phyloP scores from a whole-genome alignment of 176 grass and related monocot species.

The Avena sativa region DNA sequence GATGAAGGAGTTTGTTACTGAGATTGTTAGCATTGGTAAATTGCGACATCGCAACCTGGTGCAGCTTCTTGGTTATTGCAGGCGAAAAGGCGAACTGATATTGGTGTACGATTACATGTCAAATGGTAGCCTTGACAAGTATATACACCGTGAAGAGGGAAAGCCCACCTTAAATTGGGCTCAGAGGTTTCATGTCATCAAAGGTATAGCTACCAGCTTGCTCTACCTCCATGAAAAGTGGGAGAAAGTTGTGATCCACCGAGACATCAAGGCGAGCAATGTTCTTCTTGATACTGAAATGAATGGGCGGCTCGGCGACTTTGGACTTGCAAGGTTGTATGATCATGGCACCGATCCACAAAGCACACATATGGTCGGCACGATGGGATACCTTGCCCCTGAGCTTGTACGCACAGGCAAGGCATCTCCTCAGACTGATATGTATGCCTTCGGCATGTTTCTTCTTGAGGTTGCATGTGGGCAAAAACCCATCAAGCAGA shows the following conservation, averaged over 20 bases:
- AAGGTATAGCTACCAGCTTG: neutral
- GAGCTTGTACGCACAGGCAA: neutral
- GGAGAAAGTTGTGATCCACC: neutral
- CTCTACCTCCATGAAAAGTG: constrained; percentile 9
- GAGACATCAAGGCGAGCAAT: constrained; percentile 16
- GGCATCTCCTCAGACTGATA: neutral
- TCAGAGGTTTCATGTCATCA: constrained; percentile 1
- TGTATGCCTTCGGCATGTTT: constrained; percentile 19
- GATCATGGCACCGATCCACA: constrained; percentile 14
- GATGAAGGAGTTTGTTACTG: constrained; percentile 47
- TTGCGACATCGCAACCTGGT: neutral
- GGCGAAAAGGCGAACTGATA: neutral
- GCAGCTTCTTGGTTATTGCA: neutral
- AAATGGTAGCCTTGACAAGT: neutral
- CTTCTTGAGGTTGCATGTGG: neutral
- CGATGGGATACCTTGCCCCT: constrained; percentile 11
- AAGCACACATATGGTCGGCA: constrained; percentile 7
- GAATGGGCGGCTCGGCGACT: neutral
- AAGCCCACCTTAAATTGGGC: neutral
- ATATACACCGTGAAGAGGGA: neutral
- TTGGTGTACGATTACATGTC: neutral
- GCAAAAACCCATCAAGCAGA: neutral
- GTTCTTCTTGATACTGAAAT: constrained; percentile 2
- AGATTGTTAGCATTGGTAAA: neutral
- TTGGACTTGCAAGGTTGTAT: neutral